Evolutionary conservation across 1,139 yeast species (phyloP), one percentile per base, ranked within the genome.

Genomic region (Suhomyces terraborum): DNA sequence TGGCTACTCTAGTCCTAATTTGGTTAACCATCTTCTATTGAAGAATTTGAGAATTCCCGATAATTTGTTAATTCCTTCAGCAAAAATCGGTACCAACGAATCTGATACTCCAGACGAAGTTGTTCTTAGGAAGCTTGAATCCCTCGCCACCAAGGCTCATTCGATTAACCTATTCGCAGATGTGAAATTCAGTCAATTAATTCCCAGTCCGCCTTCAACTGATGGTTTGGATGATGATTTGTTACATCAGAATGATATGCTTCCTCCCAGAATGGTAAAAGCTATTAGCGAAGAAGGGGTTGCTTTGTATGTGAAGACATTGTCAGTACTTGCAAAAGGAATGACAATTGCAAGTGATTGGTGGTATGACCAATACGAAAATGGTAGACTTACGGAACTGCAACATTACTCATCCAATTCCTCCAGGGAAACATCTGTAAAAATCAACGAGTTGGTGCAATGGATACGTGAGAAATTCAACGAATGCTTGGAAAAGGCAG

Each of bases 401-500:
- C 4, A 17, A 7, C 22, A 13, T 22, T 8, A 6, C 7, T n/a
- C 23, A 46, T 47, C 13, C 10, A 20, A 17, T n/a, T 10, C 19
- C 10, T 26, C 23, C 37, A 38, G 55, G 9, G 61, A 57, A 17
- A 48, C 50, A 2, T 61, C 73, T 1, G 55, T 65, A 4, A 77
- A 80, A 44, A 73, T 93, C 52, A 88, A 88, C 56, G 84, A 85
- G 41, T 69, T 88, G 40, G 96, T 93, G 6, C 97, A 93, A 62
- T 89, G 97, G 96, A 81, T 88, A 8, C 76, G 98, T 46, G 91
- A 85, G 43, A 79, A 82, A 48, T 93, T 89, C 64, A 93, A 93
- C 62, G 96, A 89, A 56, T 79, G 88, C 46, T 72, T 93, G 46
- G 96, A 87, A 49, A 85, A 84, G 58, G 97, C 97, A 0, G 97